Evolutionary conservation across 495 filamentous ascomycete genomes (phyloP).

Genomic region (Xylaria scruposa): DNA sequence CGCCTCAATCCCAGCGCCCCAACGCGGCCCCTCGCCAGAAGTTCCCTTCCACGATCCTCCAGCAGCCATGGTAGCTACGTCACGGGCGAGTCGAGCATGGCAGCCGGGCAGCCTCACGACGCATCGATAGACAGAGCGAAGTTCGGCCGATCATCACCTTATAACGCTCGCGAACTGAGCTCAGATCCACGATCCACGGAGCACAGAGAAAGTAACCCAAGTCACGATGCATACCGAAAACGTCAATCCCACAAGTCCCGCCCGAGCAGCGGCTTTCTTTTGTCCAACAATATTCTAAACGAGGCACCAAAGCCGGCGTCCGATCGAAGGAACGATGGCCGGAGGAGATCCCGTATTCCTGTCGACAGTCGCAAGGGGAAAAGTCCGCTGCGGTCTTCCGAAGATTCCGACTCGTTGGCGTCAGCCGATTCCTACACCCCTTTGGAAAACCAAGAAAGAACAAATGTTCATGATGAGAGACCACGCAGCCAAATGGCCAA

Average conservation of each 20-base stretch:
- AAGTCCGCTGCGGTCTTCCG: conserved; percentile 26
- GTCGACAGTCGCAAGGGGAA: conserved; percentile 38
- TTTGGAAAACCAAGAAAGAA: background rate
- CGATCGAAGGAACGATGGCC: conserved; percentile 33
- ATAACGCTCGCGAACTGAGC: conserved; percentile 30
- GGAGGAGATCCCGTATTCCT: conserved; percentile 39
- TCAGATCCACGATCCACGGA: conserved; percentile 32
- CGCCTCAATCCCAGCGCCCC: conserved; percentile 19
- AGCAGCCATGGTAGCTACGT: conserved; percentile 41
- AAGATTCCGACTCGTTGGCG: background rate
- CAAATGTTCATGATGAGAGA: conserved; percentile 28
- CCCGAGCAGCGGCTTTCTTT: conserved; percentile 54
- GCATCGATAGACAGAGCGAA: conserved; percentile 30
- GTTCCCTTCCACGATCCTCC: conserved; percentile 36
- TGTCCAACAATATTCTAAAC: conserved; percentile 44
- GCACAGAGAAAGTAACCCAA: conserved; percentile 31
- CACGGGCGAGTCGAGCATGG: conserved; percentile 39
- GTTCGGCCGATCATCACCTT: conserved; percentile 30
- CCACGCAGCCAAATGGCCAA: conserved; percentile 29
- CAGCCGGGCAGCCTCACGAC: conserved; percentile 28
- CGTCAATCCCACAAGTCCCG: conserved; percentile 49
- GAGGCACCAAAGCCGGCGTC: conserved; percentile 28
- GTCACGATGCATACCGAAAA: conserved; percentile 34
- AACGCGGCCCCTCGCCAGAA: conserved; percentile 6
- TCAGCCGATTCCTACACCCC: background rate